Base-by-base conservation (phyloP, 1,284 basidiomycete species). In the Sanguinoderma infundibulare region DNA sequence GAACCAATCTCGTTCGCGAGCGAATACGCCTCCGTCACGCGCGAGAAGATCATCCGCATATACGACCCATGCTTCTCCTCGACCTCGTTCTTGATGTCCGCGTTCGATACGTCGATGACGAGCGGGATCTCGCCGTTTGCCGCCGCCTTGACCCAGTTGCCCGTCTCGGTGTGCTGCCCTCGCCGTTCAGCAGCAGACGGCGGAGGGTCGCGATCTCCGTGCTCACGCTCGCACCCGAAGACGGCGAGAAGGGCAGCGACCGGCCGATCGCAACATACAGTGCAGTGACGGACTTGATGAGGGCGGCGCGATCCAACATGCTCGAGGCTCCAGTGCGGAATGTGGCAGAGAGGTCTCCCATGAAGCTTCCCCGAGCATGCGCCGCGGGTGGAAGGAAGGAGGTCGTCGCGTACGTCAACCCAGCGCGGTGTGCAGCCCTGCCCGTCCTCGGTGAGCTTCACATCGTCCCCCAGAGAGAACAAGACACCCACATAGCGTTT, bases 21-120 rank as follows among this genome's bases (percentile, higher is more conserved):
- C 34, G 91, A 76, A 74, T 92, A 83, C 4, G 91, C 84, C 75
- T 96, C 94, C 0, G 84, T 79, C 0, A 86, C 94, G 5, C 92
- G 92, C 36, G 84, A 78, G 67, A 95, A 86, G 2, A 89, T 85
- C 78, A 91, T 79, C 53, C 81, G 80, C 74, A 90, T 81, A 12
- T 75, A 74, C 20, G 83, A 81, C 0, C 85, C 83, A 4, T 83
- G 82, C 36, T 78, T 79, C 44, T 79, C 78, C 59, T 94, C 91
- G 20, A 92, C 82, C 62, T 93, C 86, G 17, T 79, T 77, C 78
- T 94, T 94, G 58, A 86, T 79, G 69, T 95, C 70, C 1, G 68
- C 65, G 8, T 55, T 62, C 8, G 60, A 65, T 12, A 81, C 81
- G 1, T 80, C 74, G 14, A 87, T 75, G 3, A 89, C 81, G 40